A percentile compares a stretch with the other conserved stretches of the same genome.
These are phyloP conservation scores for Neurospora sp. DNA, from an alignment of 495 filamentous ascomycete genomes.

Conservation along the genomic window DNA sequence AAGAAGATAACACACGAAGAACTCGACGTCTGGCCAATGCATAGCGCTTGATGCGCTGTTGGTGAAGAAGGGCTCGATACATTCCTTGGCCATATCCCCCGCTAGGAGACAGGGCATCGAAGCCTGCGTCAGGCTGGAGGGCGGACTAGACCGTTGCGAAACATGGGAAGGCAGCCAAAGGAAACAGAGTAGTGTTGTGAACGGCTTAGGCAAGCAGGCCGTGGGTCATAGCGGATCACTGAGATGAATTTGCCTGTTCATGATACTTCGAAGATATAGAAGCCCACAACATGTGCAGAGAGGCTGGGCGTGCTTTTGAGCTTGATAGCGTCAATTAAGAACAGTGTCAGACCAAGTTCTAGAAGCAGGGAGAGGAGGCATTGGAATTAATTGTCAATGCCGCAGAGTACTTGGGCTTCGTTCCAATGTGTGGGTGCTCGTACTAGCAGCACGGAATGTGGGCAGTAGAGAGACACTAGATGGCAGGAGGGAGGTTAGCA, in stretches of 20 bases:
- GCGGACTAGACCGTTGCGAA: not conserved
- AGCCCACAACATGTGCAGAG: not conserved
- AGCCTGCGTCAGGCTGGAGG: too few relatives aligned
- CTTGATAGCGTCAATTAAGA: not conserved
- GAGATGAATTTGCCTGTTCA: not conserved
- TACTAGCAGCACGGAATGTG: not conserved
- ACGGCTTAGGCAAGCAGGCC: not conserved
- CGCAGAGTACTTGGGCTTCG: not conserved
- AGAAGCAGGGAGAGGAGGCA: not conserved
- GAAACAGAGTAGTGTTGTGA: not conserved
- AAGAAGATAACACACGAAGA: not conserved
- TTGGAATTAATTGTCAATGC: not conserved
- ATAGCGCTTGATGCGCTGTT: not conserved
- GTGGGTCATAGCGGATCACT: not conserved
- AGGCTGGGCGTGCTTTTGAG: too few relatives aligned
- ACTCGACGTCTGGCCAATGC: not conserved
- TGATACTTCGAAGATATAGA: not conserved
- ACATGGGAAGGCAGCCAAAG: not conserved
- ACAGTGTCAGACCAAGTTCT: too few relatives aligned
- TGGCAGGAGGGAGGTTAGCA: not conserved
- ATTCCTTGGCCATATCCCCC: not conserved
- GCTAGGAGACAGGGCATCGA: too few relatives aligned
- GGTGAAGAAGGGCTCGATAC: not conserved
- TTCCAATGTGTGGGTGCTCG: not conserved
- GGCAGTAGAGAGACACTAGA: not conserved